phyloP scores from a whole-genome alignment of 306 rosid genomes.

The Vicia faba region DNA sequence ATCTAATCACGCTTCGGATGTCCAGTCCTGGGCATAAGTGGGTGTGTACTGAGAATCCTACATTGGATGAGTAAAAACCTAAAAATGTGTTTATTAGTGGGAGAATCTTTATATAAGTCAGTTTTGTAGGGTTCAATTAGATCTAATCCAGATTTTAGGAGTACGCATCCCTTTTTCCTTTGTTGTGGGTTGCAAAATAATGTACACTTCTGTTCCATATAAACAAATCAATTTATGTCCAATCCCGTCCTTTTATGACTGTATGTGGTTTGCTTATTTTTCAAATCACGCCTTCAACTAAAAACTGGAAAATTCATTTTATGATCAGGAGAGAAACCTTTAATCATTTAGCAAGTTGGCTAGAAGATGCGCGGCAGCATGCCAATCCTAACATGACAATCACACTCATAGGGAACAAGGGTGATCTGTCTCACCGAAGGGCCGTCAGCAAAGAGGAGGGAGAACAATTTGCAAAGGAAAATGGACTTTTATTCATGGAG shows the following conservation, averaged over 20 bases:
- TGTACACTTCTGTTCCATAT: conserved; percentile 6
- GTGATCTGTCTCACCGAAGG: conserved; percentile 88
- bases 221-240: conserved; percentile 21
- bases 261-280: conserved; percentile 9
- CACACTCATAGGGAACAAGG: conserved; percentile 90
- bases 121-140: background rate
- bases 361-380: conserved; percentile 98
- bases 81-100: background rate
- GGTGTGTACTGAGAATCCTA: background rate
- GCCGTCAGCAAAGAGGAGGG: conserved; percentile 98
- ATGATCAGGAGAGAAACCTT: conserved; percentile 85
- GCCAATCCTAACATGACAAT: conserved; percentile 96
- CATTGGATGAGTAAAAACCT: background rate
- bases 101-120: too few relatives aligned
- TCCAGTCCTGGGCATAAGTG: background rate
- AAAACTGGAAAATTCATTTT: conserved; percentile 22
- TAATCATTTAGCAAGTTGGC: conserved; percentile 83
- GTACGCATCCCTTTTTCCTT: conserved; percentile 5
- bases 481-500: conserved; percentile 92
- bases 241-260: background rate
- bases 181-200: background rate
- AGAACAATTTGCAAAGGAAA: conserved; percentile 93
- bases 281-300: conserved; percentile 16
- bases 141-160: too few relatives aligned
- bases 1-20: background rate